Percentiles rank a stretch among this genome's conserved stretches.
phyloP scores from a whole-genome alignment of 257 asterid genomes.

The Solanum pinnatisectum region DNA sequence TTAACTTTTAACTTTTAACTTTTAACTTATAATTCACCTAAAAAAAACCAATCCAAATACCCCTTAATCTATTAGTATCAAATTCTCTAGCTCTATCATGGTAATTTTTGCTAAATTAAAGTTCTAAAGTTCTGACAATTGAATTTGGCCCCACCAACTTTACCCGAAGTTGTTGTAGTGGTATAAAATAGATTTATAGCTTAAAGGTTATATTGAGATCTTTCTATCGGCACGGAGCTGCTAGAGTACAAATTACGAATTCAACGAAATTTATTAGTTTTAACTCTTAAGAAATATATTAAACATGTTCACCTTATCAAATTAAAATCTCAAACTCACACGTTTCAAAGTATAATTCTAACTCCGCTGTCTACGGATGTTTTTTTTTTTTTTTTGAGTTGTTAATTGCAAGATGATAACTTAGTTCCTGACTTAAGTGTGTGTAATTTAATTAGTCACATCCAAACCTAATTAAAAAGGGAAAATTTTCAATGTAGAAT shows the following conservation, averaged over 20 bases:
- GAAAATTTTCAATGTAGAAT: background rate
- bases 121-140: background rate
- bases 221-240: background rate
- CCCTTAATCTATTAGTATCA: background rate
- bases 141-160: background rate
- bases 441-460: background rate
- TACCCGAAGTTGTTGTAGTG: background rate
- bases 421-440: background rate
- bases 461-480: background rate
- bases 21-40: background rate
- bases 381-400: background rate
- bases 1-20: no score
- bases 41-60: background rate
- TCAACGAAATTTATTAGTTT: no score
- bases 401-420: background rate
- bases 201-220: background rate
- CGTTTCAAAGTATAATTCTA: background rate
- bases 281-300: background rate
- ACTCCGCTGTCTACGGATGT: background rate
- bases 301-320: background rate
- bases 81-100: background rate
- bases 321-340: background rate
- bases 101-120: background rate
- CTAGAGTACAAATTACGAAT: no score
- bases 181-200: background rate